phyloP scores from a whole-genome alignment of 176 grass and related monocot genomes.

The Aegilops speltoides region DNA sequence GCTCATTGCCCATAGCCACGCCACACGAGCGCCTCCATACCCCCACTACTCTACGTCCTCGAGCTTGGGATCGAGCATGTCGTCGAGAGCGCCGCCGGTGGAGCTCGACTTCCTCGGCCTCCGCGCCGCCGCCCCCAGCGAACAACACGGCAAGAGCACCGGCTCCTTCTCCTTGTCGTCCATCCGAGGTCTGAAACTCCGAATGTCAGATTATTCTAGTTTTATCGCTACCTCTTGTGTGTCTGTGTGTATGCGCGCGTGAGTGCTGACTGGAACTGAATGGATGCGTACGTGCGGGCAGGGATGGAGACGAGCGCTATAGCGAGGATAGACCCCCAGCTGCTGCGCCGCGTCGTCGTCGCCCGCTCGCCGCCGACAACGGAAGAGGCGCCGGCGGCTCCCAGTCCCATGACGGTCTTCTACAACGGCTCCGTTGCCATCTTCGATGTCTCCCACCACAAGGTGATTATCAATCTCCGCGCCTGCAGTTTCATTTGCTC shows the following conservation, averaged over 20 bases:
- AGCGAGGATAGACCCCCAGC: slow-evolving; percentile 54
- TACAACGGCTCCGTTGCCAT: slow-evolving; percentile 71
- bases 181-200: slow-evolving; percentile 28
- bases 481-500: neutral
- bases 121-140: neutral
- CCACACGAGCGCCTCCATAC: too few relatives aligned
- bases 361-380: neutral
- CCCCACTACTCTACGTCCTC: too few relatives aligned
- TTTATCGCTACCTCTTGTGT: too few relatives aligned
- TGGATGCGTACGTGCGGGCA: too few relatives aligned
- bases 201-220: too few relatives aligned
- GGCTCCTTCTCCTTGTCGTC: slow-evolving; percentile 9
- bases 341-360: slow-evolving; percentile 52
- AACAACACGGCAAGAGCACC: neutral
- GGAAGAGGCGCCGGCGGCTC: slow-evolving; percentile 12
- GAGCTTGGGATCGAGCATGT: slow-evolving; percentile 6
- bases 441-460: slow-evolving; percentile 62
- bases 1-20: too few relatives aligned
- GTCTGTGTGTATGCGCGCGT: too few relatives aligned
- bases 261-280: too few relatives aligned
- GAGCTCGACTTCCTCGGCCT: slow-evolving; percentile 57
- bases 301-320: slow-evolving; percentile 57
- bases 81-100: slow-evolving; percentile 26
- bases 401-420: slow-evolving; percentile 72
- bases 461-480: slow-evolving; percentile 21